A percentile compares a stretch with the other conserved stretches of the same genome.
Evolutionary conservation across 73 alveolate species (phyloP).

Genomic region (Diophrys sp.): DNA sequence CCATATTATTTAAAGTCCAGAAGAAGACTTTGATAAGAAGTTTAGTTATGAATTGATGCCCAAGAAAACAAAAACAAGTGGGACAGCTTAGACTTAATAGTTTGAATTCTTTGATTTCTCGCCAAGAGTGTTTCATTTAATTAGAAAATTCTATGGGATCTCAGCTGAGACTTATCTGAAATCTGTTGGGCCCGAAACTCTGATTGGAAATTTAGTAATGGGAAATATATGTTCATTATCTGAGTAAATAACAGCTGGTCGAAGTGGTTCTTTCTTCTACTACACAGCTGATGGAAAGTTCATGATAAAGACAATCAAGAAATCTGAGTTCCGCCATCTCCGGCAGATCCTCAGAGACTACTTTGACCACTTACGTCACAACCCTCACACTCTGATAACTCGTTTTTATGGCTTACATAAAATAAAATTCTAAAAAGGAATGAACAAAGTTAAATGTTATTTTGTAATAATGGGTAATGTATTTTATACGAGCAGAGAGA

Average conservation of each 20-base stretch:
- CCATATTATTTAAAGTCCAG: too few relatives aligned
- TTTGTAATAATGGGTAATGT: constrained; percentile 90
- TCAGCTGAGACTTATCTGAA: constrained; percentile 63
- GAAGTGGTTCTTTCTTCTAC: constrained; percentile 81
- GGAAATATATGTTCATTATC: constrained; percentile 65
- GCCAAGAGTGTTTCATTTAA: constrained; percentile 62
- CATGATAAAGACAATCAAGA: constrained; percentile 73
- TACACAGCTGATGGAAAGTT: constrained; percentile 71
- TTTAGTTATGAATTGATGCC: constrained; percentile 35
- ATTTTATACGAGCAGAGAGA: constrained; percentile 77
- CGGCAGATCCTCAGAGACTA: constrained; percentile 55
- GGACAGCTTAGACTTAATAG: neutral
- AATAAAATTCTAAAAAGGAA: constrained; percentile 47
- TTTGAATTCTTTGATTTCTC: constrained; percentile 54
- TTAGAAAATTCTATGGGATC: constrained; percentile 62
- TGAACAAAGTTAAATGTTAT: constrained; percentile 61
- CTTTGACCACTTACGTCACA: constrained; percentile 65
- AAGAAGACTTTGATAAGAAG: constrained; percentile 45
- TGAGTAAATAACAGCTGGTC: constrained; percentile 71
- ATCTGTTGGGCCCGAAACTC: constrained; percentile 78
- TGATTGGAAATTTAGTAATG: constrained; percentile 67
- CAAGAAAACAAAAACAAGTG: constrained; percentile 22
- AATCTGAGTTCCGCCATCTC: constrained; percentile 61
- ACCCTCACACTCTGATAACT: constrained; percentile 85
- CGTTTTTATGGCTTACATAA: constrained; percentile 77